A percentile compares a stretch with the other conserved stretches of the same genome.
Conservation (phyloP, 2,329 filamentous ascomycete genomes). For the Fulvia fulva region DNA sequence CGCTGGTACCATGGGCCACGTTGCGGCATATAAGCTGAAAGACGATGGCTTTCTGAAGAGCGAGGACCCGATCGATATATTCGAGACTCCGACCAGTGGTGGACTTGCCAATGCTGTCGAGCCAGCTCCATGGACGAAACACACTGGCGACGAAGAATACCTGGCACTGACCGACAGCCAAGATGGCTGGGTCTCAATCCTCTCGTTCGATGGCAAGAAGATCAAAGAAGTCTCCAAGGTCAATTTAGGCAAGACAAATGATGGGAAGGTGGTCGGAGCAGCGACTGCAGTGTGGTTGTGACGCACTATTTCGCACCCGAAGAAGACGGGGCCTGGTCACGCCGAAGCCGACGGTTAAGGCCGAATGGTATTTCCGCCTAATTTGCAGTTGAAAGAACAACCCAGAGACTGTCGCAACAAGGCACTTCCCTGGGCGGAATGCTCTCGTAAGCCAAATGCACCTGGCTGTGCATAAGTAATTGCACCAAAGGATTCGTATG, state of each 20-base stretch:
- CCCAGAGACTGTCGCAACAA: background rate
- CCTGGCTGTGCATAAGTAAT: background rate
- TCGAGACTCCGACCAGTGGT: slow-evolving; percentile 34
- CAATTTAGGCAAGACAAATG: slow-evolving; percentile 29
- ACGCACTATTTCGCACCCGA: background rate
- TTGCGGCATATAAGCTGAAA: slow-evolving; percentile 29
- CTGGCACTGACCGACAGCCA: slow-evolving; percentile 35
- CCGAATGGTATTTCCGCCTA: background rate
- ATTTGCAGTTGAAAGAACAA: too few relatives aligned
- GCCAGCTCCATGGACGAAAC: slow-evolving; percentile 27
- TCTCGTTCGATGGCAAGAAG: slow-evolving; percentile 32
- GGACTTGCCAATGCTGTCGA: slow-evolving; percentile 36
- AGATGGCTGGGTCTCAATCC: slow-evolving; percentile 32
- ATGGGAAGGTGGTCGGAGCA: slow-evolving; percentile 29
- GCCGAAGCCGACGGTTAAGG: background rate
- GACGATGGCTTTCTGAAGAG: slow-evolving; percentile 25
- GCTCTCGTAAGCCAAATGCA: background rate
- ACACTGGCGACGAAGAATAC: slow-evolving; percentile 25
- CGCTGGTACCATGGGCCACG: slow-evolving; percentile 31
- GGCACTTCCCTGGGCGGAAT: background rate
- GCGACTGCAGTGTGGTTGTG: slow-evolving; percentile 36
- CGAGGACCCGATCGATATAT: slow-evolving; percentile 30
- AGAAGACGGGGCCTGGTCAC: background rate
- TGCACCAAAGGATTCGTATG: background rate
- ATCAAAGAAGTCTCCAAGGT: slow-evolving; percentile 30